Evolutionary conservation across 2,329 filamentous ascomycete genomes (phyloP), one percentile per base, ranked within the genome.

Genomic region (Orbilia quercus): DNA sequence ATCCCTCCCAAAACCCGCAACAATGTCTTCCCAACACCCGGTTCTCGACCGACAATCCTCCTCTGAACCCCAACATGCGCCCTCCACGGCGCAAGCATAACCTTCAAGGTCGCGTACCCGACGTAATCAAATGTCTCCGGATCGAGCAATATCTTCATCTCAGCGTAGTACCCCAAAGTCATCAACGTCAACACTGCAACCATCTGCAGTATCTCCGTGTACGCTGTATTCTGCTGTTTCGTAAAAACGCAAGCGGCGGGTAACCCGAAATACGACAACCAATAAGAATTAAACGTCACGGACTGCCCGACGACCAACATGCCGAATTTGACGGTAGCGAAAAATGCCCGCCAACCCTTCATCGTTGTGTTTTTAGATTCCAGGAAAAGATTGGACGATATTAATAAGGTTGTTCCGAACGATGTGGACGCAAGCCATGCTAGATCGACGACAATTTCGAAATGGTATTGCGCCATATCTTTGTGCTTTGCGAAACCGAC

Each of bases 391-490:
- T 57, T 42, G 14, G 53, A 42, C 2, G 53, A 44, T 42, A 57
- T 42, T 12, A 57, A 18, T n/a, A 57, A n/a, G 2, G 53, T 57
- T 5, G 36, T 57, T 42, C 53, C 53, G 38, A 57, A 57, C 7
- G 53, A 42, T 9, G 38, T 44, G 22, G 34, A 42, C n/a, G 53
- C 53, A 6, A 57, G 25, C 34, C 16, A 42, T 7, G 53, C 53
- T 4, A 44, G 16, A 16, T 57, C 22, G 7, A 44, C 53, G 7
- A 57, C 20, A n/a, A 57, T 42, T 11, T 57, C 38, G 36, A 57
- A 57, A 44, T 57, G 53, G 34, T 57, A 57, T 16, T 57, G 53
- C 53, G 53, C 9, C 20, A 57, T 57, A 12, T 57, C 53, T 2
- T 14, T 22, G 20, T 14, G 12, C 22, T 44, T 57, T 9, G 22